A percentile compares a stretch with the other conserved stretches of the same genome.
Conservation (phyloP, 2,329 filamentous ascomycete genomes). For the Aspergillus tamarii region DNA sequence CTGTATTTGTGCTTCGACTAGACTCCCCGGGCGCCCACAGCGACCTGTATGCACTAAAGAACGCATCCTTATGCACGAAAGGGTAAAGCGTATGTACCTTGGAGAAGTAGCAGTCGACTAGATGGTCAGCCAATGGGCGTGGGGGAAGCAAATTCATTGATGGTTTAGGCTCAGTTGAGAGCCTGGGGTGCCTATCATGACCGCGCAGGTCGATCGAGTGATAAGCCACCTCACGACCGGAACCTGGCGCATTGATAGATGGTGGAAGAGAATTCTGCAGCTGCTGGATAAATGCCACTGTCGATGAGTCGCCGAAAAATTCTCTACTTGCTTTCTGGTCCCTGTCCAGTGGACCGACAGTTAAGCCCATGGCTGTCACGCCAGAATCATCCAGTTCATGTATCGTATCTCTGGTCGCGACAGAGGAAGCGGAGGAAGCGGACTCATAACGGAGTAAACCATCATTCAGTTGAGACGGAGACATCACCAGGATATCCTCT, state of each 20-base stretch:
- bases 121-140: not conserved
- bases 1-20: not conserved
- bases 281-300: not conserved
- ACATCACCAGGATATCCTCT: not conserved
- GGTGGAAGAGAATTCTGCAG: not conserved
- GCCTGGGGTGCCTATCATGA: not conserved
- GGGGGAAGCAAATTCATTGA: not conserved
- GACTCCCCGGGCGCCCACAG: not conserved
- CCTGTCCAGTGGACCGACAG: not conserved
- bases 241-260: not conserved
- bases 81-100: constrained; percentile 1
- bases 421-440: not conserved
- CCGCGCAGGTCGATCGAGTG: not conserved
- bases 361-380: not conserved
- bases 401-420: not conserved
- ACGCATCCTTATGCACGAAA: not conserved
- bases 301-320: not conserved
- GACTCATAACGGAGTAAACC: not conserved
- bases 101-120: constrained; percentile 5
- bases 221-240: not conserved
- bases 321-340: not conserved
- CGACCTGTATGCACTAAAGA: not conserved
- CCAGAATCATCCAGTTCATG: not conserved
- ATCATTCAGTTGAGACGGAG: not conserved
- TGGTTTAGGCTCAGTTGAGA: not conserved